Evolutionary conservation across 106 monocot species (phyloP), one percentile per base, ranked within the genome.

Genomic region (Narthecium ossifragum): DNA sequence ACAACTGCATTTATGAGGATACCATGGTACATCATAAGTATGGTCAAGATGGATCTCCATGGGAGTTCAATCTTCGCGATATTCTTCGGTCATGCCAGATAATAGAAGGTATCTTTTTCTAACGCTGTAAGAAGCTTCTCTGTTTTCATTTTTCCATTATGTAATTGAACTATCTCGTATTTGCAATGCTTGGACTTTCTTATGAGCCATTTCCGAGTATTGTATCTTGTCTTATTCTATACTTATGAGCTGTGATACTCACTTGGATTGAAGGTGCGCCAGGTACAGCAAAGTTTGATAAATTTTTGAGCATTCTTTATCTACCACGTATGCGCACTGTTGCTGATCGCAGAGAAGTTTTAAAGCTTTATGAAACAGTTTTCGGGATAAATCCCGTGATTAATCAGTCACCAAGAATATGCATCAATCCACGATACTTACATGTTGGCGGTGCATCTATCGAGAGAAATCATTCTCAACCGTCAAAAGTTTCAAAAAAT

Each of bases 11-110:
- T 57, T 75, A 81, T 56, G 80, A 85, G 53, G 87, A 98, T 51
- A 85, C 75, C 3, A 80, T 98, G 87, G 34, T 90, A 30, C 55
- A 55, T 47, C 75, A 60, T 23, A 98, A 84, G 41, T 98, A 81
- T 76, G 96, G 90, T 33, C 86, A 90, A 43, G 81, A 78, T 46
- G 96, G 96, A 50, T 80, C 96, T 64, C 96, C 96, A 17, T 98
- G 96, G 96, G 96, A 90, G 59, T 98, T 98, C 68, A 98, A 98
- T 71, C 76, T 98, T 14, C 87, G 98, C 56, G 98, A 98, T 87
- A 76, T 98, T 32, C 65, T 98, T 49, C 69, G 98, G 30, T 91
- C 98, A 31, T 98, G 98, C 63, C 78, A 98, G 65, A 84, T 98
- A 60, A 90, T 91, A 27, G 68, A 88, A 85, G 82, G 88, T 93